Base-by-base conservation (phyloP, 148 eudicot species). In the Suaeda aralocaspica region DNA sequence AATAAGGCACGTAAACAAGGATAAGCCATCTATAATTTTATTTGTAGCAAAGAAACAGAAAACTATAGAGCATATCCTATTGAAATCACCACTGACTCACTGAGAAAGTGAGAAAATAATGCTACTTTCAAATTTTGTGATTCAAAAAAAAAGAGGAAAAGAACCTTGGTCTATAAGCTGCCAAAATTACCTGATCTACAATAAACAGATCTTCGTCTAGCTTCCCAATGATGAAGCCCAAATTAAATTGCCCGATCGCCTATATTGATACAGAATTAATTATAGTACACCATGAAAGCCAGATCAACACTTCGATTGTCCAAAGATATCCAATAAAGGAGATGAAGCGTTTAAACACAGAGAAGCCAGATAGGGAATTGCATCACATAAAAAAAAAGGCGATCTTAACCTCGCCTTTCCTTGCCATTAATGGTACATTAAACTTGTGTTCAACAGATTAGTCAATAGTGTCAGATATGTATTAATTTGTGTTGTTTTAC, bases 231-330 rank as follows among this genome's bases (percentile, higher is more conserved):
- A 93, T 90, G 74, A 93, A 93, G 24, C 98, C 98, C 73, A 88
- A 92, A 84, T 93, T 93, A 81, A 93, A 93, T 74, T 93, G 98
- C 66, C 96, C 98, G 78, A 93, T 84, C 53, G 87, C 92, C 98
- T 93, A 72, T 29, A 44, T 7, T 24, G 30, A 28, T 61, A 12
- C 6, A 4, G 58, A 41, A 62, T 6, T 22, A 10, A 51, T 33
- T 26, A 70, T 48, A n/a, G 26, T 18, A 58, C 33, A 48, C 45
- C 46, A 36, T 24, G 4, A 10, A 62, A 39, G 34, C 9, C 10
- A 34, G 3, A 36, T 34, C n/a, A n/a, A n/a, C n/a, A n/a, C n/a
- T n/a, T n/a, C n/a, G n/a, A n/a, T n/a, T n/a, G n/a, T n/a, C n/a
- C n/a, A n/a, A n/a, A n/a, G n/a, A 36, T 36, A 36, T 4, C 4